Evolutionary conservation across 2,329 filamentous ascomycete genomes (phyloP).

Genomic region (Sporothrix dimorphospora): DNA sequence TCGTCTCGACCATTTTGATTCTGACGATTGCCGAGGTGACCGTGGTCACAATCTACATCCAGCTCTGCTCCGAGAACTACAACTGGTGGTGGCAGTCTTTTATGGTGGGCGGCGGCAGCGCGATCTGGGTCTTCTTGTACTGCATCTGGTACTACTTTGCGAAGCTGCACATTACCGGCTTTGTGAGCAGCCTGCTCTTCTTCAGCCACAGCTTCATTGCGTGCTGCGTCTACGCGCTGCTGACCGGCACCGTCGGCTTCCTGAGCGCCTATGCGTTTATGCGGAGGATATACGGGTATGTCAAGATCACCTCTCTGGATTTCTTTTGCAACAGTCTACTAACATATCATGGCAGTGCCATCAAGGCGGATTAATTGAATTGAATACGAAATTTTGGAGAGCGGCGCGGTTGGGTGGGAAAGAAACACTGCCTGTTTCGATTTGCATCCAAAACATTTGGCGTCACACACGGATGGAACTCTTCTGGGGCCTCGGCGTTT

Average conservation of each 20-base stretch:
- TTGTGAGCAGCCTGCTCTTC: slow-evolving; percentile 78
- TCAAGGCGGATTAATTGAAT: slow-evolving; percentile 52
- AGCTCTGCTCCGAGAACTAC: slow-evolving; percentile 83
- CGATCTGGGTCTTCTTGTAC: slow-evolving; percentile 81
- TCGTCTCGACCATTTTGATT: slow-evolving; percentile 72
- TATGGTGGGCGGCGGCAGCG: slow-evolving; percentile 73
- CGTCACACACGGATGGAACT: slow-evolving; percentile 30
- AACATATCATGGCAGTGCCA: slow-evolving; percentile 45
- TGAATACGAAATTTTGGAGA: not conserved
- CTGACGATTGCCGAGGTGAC: slow-evolving; percentile 82
- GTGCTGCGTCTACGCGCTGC: slow-evolving; percentile 76
- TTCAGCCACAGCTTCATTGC: slow-evolving; percentile 84
- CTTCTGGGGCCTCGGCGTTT: slow-evolving; percentile 17
- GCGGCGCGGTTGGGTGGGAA: not conserved
- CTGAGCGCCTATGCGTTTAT: slow-evolving; percentile 83
- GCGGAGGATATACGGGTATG: slow-evolving; percentile 77
- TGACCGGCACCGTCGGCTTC: slow-evolving; percentile 84
- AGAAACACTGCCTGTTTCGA: slow-evolving; percentile 4
- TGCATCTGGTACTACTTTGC: slow-evolving; percentile 82
- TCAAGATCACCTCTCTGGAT: slow-evolving; percentile 29
- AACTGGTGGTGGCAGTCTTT: slow-evolving; percentile 95
- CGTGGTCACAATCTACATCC: slow-evolving; percentile 79
- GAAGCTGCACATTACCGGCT: slow-evolving; percentile 78
- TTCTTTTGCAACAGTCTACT: not conserved
- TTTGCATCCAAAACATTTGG: slow-evolving; percentile 24